Evolutionary conservation across 768 basidiomycete genomes (phyloP), one percentile per base, ranked within the genome.

Genomic region (Leccinum uliginosum): DNA sequence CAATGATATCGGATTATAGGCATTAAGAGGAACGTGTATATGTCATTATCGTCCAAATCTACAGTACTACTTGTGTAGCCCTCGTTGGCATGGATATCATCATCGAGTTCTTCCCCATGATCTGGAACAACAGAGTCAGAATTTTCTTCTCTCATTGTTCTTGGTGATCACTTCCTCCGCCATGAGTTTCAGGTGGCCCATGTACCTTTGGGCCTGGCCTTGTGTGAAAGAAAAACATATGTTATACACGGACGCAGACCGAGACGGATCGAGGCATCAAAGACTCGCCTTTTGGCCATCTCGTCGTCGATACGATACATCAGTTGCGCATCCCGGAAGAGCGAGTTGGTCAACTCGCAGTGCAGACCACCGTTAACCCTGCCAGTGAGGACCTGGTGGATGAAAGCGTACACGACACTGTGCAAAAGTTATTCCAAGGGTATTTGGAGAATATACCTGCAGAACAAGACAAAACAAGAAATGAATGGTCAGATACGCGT

Each of bases 371-470:
- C 77, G 14, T 93, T 89, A 21, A 94, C 81, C 23, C 86, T 83
- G 10, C 93, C 95, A 2, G 91, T 95, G 54, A 99, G 79, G 45
- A 98, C 87, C 71, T 98, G 97, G 68, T 98, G 96, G 1, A 98
- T 79, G 56, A 97, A 76, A 69, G 98, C 97, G 68, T 98, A 98
- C 17, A 97, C 93, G 30, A 94, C 88, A 65, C 91, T 93, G 69
- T 99, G 96, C 98, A 74, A 71, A 98, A 98, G 68, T 98, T 98
- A 73, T 99, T 98, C 87, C 91, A 93, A 0, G 94, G 94, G 66
- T 88, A 97, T 59, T 89, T 86, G 69, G 98, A 98, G 78, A 98
- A 98, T 40, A 98, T 78, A 64, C 91, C 93, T 96, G 26, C 12
- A 2, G 24, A 27, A 35, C 32, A 14, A 34, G 9, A 27, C 27